Evolutionary conservation across 2,329 filamentous ascomycete genomes (phyloP), one percentile per base, ranked within the genome.

Genomic region (Ceratocystis huliohia): DNA sequence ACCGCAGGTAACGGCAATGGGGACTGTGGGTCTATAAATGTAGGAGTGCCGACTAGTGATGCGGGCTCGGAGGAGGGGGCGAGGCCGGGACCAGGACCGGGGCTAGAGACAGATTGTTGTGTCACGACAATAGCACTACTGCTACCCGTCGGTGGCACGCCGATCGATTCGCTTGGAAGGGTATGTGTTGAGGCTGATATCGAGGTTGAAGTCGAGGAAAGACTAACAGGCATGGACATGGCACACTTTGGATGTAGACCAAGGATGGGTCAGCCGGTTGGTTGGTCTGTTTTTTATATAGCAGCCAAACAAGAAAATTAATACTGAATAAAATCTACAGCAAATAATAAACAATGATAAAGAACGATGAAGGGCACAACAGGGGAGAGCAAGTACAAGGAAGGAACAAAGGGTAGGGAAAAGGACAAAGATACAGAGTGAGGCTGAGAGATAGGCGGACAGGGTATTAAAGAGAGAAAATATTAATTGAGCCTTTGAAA

Each of bases 1-100:
- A 74, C 63, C 69, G 74, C 30, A n/a, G 77, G 70, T 20, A 20
- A 15, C 8, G 20, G 48, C 8, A 37, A 37, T 8, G 46, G 22
- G n/a, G 20, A 3, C 48, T 20, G 20, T 25, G 20, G 48, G 48
- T 13, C 20, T 4, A 10, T 13, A 37, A 13, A 15, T 41, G 1
- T 10, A 13, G 37, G 37, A 41, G 37, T 41, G 10, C 10, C 37
- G 3, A 41, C 10, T 1, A 15, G 37, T 78, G 78, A 48, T 75
- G 73, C 4, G 69, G 66, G 65, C 17, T 69, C 68, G 22, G 68
- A 57, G n/a, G 68, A 65, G 5, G 71, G 69, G 5, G 77, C 73
- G 56, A 72, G 63, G 41, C 33, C 28, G 33, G 56, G 10, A 37
- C 25, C 25, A 3, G 30, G 30, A 20, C n/a, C 2, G 15, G 46